Conservation (phyloP, 176 grass and related monocot species). For the Panicum miliaceum region DNA sequence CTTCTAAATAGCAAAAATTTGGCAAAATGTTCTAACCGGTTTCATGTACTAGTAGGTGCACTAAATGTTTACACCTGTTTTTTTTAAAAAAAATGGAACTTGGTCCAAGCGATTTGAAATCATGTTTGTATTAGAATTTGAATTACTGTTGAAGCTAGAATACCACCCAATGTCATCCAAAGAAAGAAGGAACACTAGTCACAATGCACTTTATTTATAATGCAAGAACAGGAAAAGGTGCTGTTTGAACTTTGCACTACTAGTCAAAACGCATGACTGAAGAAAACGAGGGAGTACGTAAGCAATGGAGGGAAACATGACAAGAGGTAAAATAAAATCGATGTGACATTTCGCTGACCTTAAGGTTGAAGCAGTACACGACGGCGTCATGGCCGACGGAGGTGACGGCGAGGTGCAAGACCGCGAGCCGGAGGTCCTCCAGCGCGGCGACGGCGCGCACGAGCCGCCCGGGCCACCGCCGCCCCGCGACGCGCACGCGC, state of each 20-base stretch:
- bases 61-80: neutral
- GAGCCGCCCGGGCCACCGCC: conserved; percentile 53
- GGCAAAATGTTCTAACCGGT: neutral
- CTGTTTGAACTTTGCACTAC: neutral
- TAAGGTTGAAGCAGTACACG: conserved; percentile 91
- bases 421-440: conserved; percentile 74
- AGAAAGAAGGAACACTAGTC: neutral
- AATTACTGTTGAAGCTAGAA: neutral
- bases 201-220: neutral
- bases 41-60: neutral
- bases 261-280: conserved; percentile 19
- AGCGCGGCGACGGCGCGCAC: conserved; percentile 63
- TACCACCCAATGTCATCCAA: neutral
- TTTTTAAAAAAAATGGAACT: neutral
- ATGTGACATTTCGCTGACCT: conserved; percentile 50
- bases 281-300: neutral
- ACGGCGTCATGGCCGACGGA: conserved; percentile 58
- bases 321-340: neutral
- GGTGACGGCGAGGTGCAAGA: conserved; percentile 83
- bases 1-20: too few relatives aligned
- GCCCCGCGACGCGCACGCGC: conserved; percentile 73
- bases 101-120: neutral
- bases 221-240: neutral
- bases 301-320: neutral
- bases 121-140: neutral